Conservation (phyloP, 2,329 filamentous ascomycete genomes). For the Elsinoe australis region DNA sequence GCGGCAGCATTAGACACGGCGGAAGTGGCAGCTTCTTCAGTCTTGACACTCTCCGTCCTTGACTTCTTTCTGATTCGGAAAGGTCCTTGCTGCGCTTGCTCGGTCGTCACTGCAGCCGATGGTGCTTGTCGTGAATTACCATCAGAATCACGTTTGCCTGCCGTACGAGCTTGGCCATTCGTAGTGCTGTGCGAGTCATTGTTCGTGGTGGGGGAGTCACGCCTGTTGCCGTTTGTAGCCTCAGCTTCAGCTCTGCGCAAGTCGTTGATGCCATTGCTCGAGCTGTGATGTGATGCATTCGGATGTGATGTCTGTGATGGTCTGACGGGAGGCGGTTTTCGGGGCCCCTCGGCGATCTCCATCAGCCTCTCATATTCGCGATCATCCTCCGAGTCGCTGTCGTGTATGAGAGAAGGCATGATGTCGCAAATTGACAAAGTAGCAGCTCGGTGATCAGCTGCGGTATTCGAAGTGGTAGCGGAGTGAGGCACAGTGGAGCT, state of each 20-base stretch:
- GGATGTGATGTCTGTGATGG: background rate
- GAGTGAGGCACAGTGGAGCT: background rate
- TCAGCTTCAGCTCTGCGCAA: no score
- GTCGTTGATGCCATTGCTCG: no score
- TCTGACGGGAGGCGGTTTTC: background rate
- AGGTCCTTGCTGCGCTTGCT: background rate
- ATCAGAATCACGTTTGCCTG: background rate
- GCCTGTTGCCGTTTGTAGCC: no score
- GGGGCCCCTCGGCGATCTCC: background rate
- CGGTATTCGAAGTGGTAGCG: background rate
- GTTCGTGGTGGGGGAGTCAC: no score
- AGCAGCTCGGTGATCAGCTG: background rate
- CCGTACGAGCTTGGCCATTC: no score
- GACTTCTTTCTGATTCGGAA: slow-evolving; percentile 3
- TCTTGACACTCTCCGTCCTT: background rate
- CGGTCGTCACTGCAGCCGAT: background rate
- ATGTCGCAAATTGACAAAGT: no score
- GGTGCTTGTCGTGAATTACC: background rate
- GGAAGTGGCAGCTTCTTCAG: background rate
- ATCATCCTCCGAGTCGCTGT: slow-evolving; percentile 4
- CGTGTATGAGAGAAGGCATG: background rate
- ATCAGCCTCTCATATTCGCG: no score
- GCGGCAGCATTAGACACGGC: background rate
- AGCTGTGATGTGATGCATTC: no score
- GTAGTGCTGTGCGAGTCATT: no score